Evolutionary conservation across 2,329 filamentous ascomycete species (phyloP), one percentile per base, ranked within the genome.

Genomic region (Hypoxylon sp.): DNA sequence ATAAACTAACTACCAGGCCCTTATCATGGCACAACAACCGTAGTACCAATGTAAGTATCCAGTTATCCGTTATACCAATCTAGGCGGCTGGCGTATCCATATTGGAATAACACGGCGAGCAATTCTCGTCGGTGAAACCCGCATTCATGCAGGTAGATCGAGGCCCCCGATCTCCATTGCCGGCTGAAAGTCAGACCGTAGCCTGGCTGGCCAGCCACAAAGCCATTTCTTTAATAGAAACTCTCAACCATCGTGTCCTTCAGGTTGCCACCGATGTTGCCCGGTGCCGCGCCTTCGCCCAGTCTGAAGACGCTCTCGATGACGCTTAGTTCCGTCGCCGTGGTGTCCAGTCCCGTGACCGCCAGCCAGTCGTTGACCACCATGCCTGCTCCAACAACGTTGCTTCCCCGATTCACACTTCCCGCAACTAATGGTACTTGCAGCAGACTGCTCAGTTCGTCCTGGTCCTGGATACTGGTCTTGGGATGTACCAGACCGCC

Each of bases 231-330:
- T 68, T 87, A 99, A 85, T 99, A 99, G 85, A 98, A 99, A 76
- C 93, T 97, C 86, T 99, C 96, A 69, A 99, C 96, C 89, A 99
- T 97, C 73, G 94, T 96, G 81, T 98, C 95, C 88, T 98, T 98
- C 85, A 98, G 91, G 74, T 84, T 90, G 57, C 90, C 92, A 80
- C 93, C 93, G 83, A 95, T 93, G 75, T 88, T 90, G 77, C 89
- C 89, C 55, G 93, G 91, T 6, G 89, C 93, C 73, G 90, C 87
- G 59, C 93, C 94, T 85, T 98, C 95, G 71, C 94, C 94, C 51
- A 99, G 86, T 76, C 94, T 89, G 86, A 99, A 99, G 72, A 99
- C 94, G 76, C 91, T 94, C 87, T 99, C 96, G 63, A 99, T 89
- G 65, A 99, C 96, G 78, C 93, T 97, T 76, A 99, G 85, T 84